A percentile compares a stretch with the other conserved stretches of the same genome.
Conservation (phyloP, 2,329 filamentous ascomycete genomes). For the Mycosphaerelloides madeirae region DNA sequence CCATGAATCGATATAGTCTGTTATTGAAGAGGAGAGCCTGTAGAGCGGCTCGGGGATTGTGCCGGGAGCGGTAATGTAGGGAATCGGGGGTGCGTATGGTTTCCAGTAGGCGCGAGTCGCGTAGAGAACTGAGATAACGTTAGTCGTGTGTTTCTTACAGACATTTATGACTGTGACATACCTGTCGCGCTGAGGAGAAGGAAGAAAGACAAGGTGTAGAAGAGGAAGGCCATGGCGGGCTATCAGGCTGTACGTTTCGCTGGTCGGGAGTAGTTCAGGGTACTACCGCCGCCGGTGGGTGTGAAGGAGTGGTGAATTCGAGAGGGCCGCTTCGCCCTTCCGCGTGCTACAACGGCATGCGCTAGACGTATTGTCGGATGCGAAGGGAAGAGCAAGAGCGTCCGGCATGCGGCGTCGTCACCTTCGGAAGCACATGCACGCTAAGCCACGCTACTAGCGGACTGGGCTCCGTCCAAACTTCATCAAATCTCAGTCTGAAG, state of each 20-base stretch:
- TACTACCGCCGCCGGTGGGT: not conserved
- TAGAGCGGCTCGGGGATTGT: constrained; percentile 53
- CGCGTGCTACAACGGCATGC: constrained; percentile 4
- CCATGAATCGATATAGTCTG: constrained; percentile 39
- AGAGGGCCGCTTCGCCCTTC: constrained; percentile 2
- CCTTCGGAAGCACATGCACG: not conserved
- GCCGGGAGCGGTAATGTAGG: constrained; percentile 45
- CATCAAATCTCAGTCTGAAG: not conserved
- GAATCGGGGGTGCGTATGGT: constrained; percentile 58
- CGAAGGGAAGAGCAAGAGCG: too few species aligned
- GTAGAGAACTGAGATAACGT: constrained; percentile 58
- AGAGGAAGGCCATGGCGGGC: constrained; percentile 65
- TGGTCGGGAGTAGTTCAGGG: not conserved
- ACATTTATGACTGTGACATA: constrained; percentile 36
- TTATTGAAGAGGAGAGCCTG: constrained; percentile 37
- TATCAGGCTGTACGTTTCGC: constrained; percentile 1
- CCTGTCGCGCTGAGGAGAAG: constrained; percentile 67
- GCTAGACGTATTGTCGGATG: not conserved
- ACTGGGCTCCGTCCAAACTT: constrained; percentile 1
- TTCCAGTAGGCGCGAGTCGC: constrained; percentile 76
- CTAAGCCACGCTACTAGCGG: not conserved
- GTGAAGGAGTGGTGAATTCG: not conserved
- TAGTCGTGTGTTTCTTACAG: constrained; percentile 15
- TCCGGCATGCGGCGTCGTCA: not conserved
- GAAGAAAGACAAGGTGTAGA: constrained; percentile 71